Base-by-base conservation (phyloP, 257 asterid genomes). In the Striga asiatica region DNA sequence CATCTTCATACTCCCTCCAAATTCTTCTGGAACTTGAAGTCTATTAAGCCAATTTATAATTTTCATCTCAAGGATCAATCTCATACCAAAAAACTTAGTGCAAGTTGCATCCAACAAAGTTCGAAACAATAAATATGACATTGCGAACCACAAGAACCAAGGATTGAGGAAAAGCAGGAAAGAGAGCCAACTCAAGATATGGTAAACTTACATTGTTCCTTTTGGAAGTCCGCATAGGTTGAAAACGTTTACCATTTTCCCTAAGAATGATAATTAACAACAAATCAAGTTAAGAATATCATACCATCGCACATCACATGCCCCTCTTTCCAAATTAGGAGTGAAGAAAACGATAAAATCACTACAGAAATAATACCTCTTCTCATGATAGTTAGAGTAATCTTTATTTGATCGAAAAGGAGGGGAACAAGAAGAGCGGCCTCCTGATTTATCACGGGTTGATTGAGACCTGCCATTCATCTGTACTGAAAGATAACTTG, bases 191-290 rank as follows among this genome's bases (percentile, higher is more conserved):
- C 17, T 18, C 28, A 50, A 52, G 47, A 34, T 37, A 43, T 38
- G 50, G 46, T 50, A n/a, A 58, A 60, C 79, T 74, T 61, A 76
- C 83, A 4, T 42, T 61, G 45, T 65, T 69, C 31, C 66, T 66
- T 60, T 72, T 71, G 56, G 73, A 34, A 50, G 43, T 56, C 13
- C 45, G 54, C 34, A 60, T 35, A 66, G 66, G 58, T 67, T 42
- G 68, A 54, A 34, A 41, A 25, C 46, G 38, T 39, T 50, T 39
- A 50, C 62, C 62, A 28, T 19, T 51, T 48, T 48, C 68, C 75
- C 88, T 80, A 28, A 52, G 16, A 45, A 60, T 20, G n/a, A n/a
- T n/a, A n/a, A n/a, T n/a, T n/a, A 62, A 10, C 17, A 60, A 50
- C 14, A 52, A 45, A 46, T 29, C 21, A 60, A 50, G 56, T 51